A percentile compares a stretch with the other conserved stretches of the same genome.
Evolutionary conservation across 441 rosid genomes (phyloP).

Genomic region (Melastoma candidum): DNA sequence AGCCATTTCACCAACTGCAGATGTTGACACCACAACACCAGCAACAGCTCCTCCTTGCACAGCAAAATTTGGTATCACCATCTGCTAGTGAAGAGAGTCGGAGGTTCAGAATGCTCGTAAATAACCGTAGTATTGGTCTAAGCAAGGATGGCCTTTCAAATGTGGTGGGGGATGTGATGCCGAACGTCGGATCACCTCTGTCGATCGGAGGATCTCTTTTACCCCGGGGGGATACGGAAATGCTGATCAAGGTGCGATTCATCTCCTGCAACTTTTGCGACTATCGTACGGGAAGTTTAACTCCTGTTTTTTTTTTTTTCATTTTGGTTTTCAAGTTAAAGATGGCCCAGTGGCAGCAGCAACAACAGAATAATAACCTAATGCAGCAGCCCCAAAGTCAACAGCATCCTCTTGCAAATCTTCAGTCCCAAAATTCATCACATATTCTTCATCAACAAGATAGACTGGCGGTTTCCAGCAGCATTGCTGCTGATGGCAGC

Average conservation of each 20-base stretch:
- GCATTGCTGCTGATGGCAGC: conserved; percentile 4
- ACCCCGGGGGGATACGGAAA: conserved; percentile 5
- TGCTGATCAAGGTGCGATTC: neutral
- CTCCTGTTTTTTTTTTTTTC: neutral
- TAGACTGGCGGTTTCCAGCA: conserved; percentile 7
- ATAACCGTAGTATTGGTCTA: conserved; percentile 1
- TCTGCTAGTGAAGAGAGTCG: neutral
- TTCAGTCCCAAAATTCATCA: conserved; percentile 6
- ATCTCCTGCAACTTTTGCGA: neutral
- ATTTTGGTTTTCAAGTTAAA: neutral
- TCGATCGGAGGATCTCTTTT: neutral
- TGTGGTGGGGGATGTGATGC: conserved; percentile 2
- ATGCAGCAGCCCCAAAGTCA: conserved; percentile 10
- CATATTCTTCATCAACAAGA: conserved; percentile 4
- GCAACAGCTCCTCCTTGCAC: conserved; percentile 8
- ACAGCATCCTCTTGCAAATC: conserved; percentile 5
- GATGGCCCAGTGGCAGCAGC: conserved; percentile 5
- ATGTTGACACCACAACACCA: conserved; percentile 5
- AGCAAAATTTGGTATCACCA: conserved; percentile 5
- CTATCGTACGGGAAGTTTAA: neutral
- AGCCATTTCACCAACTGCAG: conserved; percentile 3
- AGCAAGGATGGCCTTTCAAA: conserved; percentile 6
- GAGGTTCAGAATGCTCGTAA: conserved; percentile 1
- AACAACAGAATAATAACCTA: conserved; percentile 9
- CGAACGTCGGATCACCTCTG: neutral